A percentile compares a stretch with the other conserved stretches of the same genome.
These are phyloP conservation scores for Sugiyamaella japonica DNA, from an alignment of 1,139 yeast species.

Conservation along the genomic window DNA sequence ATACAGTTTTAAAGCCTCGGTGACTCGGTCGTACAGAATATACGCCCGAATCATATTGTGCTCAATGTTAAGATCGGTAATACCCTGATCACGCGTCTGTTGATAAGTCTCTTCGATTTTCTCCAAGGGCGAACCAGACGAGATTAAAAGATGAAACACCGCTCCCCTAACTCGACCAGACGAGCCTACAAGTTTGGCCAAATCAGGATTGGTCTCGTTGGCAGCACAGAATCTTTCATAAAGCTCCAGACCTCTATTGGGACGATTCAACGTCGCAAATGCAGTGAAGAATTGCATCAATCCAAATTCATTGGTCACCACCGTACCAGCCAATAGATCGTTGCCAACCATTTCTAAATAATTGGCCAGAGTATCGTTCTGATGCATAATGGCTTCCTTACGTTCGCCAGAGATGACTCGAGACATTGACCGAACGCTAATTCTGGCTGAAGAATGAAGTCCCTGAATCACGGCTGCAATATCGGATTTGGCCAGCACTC, in stretches of 20 bases:
- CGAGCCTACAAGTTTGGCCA: constrained; percentile 25
- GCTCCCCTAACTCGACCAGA: constrained; percentile 59
- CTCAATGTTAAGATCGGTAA: constrained; percentile 46
- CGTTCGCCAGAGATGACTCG: constrained; percentile 27
- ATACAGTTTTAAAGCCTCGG: constrained; percentile 53
- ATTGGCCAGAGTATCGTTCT: constrained; percentile 41
- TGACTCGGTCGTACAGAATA: constrained; percentile 50
- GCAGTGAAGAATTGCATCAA: constrained; percentile 58
- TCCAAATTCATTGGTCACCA: constrained; percentile 51
- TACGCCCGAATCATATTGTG: constrained; percentile 66
- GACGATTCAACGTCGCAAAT: constrained; percentile 54
- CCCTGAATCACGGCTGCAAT: constrained; percentile 34
- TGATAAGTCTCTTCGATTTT: constrained; percentile 54
- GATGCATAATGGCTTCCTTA: constrained; percentile 20
- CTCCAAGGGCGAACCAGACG: constrained; percentile 58
- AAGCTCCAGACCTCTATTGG: constrained; percentile 54
- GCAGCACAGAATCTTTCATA: constrained; percentile 42
- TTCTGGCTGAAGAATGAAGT: constrained; percentile 32
- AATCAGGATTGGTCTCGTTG: constrained; percentile 25
- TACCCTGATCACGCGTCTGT: constrained; percentile 38
- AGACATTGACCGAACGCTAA: constrained; percentile 23
- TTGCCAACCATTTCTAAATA: constrained; percentile 32
- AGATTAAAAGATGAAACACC: constrained; percentile 66
- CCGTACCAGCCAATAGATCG: constrained; percentile 49
- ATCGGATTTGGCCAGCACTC: constrained; percentile 28